Percentiles rank a stretch among this genome's conserved stretches.
Conservation (phyloP, 345 rosid genomes). For the Eucalyptus erythrocorys region DNA sequence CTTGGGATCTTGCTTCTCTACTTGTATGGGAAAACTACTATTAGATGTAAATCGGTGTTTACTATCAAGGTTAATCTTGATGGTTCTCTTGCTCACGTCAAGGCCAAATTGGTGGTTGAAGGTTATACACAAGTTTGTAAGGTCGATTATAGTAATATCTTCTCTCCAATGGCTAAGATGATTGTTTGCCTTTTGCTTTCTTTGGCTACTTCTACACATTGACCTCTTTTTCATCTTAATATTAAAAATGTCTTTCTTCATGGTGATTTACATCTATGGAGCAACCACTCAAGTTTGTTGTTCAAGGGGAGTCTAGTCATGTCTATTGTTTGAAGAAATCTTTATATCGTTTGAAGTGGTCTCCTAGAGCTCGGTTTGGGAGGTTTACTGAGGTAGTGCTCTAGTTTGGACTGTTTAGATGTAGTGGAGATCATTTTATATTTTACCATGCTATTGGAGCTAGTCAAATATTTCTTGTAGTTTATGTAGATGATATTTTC, state of each 20-base stretch:
- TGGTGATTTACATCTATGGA: not conserved
- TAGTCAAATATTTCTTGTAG: accelerated
- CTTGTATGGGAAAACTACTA: no score
- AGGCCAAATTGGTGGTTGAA: not conserved
- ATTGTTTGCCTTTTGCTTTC: not conserved
- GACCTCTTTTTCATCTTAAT: not conserved
- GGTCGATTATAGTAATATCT: not conserved
- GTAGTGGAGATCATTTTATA: no score
- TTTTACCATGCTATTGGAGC: no score
- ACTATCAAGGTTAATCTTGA: no score
- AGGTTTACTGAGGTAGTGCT: no score
- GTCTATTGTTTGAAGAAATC: accelerated
- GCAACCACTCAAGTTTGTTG: not conserved
- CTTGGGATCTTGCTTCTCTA: no score
- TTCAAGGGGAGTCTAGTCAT: accelerated
- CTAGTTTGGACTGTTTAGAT: no score
- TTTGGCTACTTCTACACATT: not conserved
- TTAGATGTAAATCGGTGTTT: no score
- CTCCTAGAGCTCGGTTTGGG: no score
- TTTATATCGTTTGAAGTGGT: no score
- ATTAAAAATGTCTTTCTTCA: not conserved
- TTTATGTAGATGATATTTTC: no score
- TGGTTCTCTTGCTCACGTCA: no score
- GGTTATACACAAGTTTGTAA: not conserved
- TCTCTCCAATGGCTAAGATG: not conserved